Evolutionary conservation across 768 basidiomycete genomes (phyloP), one percentile per base, ranked within the genome.

Genomic region (Pisolithus tinctorius): DNA sequence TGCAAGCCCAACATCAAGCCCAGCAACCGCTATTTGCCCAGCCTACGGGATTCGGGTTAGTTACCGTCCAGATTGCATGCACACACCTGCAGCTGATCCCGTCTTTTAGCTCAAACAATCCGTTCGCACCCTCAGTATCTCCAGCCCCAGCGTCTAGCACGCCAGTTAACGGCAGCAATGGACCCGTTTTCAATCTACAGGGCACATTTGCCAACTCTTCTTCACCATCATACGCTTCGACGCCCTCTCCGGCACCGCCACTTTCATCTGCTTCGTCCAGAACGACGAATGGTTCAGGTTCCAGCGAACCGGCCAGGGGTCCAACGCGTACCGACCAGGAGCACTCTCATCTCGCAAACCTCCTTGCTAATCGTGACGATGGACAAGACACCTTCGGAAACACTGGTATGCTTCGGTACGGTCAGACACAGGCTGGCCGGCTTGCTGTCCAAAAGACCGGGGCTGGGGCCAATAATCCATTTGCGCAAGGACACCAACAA

Each of bases 381-480:
- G 95, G 96, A 1, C 74, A 88, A 64, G 96, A 99, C 69, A 95
- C 95, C 48, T 98, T 97, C 63, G 95, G 95, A 47, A 99, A 98
- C 65, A 60, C 82, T 30, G 95, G 95, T 17, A 55, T 74, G 47
- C 64, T 95, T 55, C 80, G 93, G 75, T 88, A 82, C 53, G 83
- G 82, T 2, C 73, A 80, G 46, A 79, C 80, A 0, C 73, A 76
- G 34, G 82, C 79, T 16, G 81, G 81, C 8, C 69, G 72, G 6
- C 36, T 81, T 31, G 57, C 73, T 20, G 55, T 61, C 10, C 78
- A 81, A 56, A 71, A 71, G 64, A 74, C 79, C 49, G 78, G 80
- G 25, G 65, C 58, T 47, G 67, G 63, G 25, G 64, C 63, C 11
- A 76, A 79, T 64, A 89, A 86, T 62, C 86, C 88, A 1, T 89